Conservation (phyloP, 2,329 filamentous ascomycete genomes). For the Podosphaera xanthii region DNA sequence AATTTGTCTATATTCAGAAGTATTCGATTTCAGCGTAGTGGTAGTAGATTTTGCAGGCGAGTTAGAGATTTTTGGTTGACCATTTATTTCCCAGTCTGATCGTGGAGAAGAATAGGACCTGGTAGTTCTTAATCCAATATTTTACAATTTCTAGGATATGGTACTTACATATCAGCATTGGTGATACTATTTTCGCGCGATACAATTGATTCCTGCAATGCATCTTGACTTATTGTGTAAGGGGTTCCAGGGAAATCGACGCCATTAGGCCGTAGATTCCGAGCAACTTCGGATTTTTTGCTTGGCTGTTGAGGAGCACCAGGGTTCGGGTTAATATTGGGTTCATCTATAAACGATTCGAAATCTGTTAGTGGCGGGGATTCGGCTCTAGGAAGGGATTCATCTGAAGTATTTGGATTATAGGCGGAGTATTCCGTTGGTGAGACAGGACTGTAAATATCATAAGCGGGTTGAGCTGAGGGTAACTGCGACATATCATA, state of each 20-base stretch:
- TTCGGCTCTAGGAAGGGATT: slow-evolving; percentile 33
- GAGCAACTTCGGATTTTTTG: background rate
- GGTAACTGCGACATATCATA: slow-evolving; percentile 11
- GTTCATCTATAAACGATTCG: background rate
- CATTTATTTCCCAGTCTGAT: slow-evolving; percentile 28
- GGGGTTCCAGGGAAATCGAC: slow-evolving; percentile 54
- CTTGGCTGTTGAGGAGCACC: slow-evolving; percentile 14
- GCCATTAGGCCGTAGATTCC: slow-evolving; percentile 33
- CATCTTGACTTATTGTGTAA: slow-evolving; percentile 37
- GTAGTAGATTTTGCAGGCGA: slow-evolving; percentile 17
- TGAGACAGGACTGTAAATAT: slow-evolving; percentile 6
- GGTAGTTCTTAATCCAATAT: slow-evolving; percentile 5
- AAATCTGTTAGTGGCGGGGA: slow-evolving; percentile 26
- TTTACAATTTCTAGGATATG: background rate
- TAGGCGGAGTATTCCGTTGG: slow-evolving; percentile 12
- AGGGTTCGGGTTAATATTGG: slow-evolving; percentile 6
- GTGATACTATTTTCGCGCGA: slow-evolving; percentile 51
- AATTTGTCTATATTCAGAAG: slow-evolving; percentile 13
- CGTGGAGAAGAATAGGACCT: slow-evolving; percentile 29
- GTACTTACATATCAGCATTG: slow-evolving; percentile 48
- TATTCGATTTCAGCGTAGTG: slow-evolving; percentile 15
- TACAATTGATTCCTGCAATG: slow-evolving; percentile 23
- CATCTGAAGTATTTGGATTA: slow-evolving; percentile 8
- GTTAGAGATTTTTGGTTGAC: slow-evolving; percentile 25
- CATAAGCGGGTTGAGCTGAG: slow-evolving; percentile 3